These are phyloP conservation scores for Iris pallida DNA, from an alignment of 116 monocot species.

Conservation along the genomic window DNA sequence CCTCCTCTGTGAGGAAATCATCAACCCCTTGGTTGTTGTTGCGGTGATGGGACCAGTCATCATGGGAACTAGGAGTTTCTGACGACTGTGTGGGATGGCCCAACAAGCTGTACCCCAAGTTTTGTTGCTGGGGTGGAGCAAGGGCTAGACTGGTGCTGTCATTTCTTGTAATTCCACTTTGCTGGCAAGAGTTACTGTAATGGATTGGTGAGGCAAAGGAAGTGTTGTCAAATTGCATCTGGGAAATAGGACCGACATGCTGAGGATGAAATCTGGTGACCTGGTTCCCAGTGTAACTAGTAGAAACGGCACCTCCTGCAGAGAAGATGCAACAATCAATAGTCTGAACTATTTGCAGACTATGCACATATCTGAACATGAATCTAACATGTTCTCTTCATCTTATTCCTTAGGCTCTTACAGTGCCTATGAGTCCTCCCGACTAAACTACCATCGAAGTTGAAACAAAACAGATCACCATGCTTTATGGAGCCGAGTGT, in stretches of 20 bases:
- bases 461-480: no score
- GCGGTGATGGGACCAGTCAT: slow-evolving; percentile 37
- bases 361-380: no score
- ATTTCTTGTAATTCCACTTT: slow-evolving; percentile 21
- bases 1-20: slow-evolving; percentile 70
- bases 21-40: slow-evolving; percentile 23
- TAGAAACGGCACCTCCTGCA: slow-evolving; percentile 12
- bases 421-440: no score
- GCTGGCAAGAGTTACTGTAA: slow-evolving; percentile 18
- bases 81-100: slow-evolving; percentile 16
- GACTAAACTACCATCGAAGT: no score
- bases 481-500: no score
- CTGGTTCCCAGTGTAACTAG: slow-evolving; percentile 37
- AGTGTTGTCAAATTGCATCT: slow-evolving; percentile 31
- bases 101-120: slow-evolving; percentile 19
- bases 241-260: slow-evolving; percentile 14
- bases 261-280: slow-evolving; percentile 30
- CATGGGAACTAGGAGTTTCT: slow-evolving; percentile 21
- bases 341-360: no score
- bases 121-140: slow-evolving; percentile 32
- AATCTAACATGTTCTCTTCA: no score
- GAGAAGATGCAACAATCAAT: neutral
- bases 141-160: slow-evolving; percentile 32
- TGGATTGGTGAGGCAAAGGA: slow-evolving; percentile 32
- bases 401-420: no score